A percentile compares a stretch with the other conserved stretches of the same genome.
phyloP scores from a whole-genome alignment of 2,329 filamentous ascomycete species.

The Clonostachys byssicola region DNA sequence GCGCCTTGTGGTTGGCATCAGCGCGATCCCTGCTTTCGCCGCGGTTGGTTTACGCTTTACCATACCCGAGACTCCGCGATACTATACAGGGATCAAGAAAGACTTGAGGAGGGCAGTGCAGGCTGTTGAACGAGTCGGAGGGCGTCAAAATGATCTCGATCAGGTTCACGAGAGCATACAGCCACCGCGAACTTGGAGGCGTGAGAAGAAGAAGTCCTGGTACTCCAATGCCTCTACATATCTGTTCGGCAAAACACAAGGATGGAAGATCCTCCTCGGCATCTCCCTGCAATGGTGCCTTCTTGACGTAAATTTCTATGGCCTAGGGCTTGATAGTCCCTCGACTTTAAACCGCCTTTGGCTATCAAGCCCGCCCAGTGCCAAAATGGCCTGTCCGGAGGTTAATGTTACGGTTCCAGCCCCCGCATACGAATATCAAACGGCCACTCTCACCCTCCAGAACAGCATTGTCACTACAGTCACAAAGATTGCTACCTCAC shows the following conservation, averaged over 20 bases:
- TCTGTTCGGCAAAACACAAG: not conserved
- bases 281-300: constrained; percentile 47
- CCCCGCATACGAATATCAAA: too few relatives aligned
- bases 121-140: not conserved
- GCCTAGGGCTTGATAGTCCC: constrained; percentile 40
- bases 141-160: not conserved
- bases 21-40: constrained; percentile 58
- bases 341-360: constrained; percentile 29
- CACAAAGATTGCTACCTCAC: constrained; percentile 25
- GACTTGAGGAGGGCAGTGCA: not conserved
- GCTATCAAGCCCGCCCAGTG: constrained; percentile 24
- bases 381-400: constrained; percentile 37
- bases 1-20: constrained; percentile 63
- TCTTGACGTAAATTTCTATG: constrained; percentile 51
- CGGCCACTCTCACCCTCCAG: constrained; percentile 36
- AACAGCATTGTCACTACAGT: constrained; percentile 21
- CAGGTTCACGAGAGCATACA: not conserved
- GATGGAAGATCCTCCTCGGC: constrained; percentile 15
- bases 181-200: not conserved
- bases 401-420: constrained; percentile 7
- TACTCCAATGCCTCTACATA: not conserved
- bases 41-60: constrained; percentile 62
- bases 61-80: constrained; percentile 44
- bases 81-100: constrained; percentile 8
- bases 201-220: not conserved